A percentile compares a stretch with the other conserved stretches of the same genome.
These are phyloP conservation scores for Hylodesmum podocarpum DNA, from an alignment of 306 rosid genomes.

Conservation along the genomic window DNA sequence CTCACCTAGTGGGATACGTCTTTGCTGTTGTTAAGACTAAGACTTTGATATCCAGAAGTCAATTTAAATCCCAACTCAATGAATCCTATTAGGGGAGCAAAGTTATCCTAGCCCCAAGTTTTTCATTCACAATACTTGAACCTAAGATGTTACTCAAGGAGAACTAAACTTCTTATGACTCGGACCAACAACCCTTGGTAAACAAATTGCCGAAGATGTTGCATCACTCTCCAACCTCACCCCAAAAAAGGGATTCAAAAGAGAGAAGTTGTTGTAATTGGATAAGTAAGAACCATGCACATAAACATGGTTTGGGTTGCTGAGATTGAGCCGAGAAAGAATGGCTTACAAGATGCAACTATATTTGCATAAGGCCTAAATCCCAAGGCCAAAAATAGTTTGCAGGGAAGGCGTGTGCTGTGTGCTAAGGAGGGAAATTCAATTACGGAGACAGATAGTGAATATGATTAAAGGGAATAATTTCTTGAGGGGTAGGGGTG, in stretches of 20 bases:
- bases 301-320: neutral
- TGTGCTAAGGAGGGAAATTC: neutral
- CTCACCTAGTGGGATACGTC: no score
- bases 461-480: neutral
- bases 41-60: neutral
- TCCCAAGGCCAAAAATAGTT: neutral
- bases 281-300: neutral
- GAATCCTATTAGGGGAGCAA: neutral
- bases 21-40: no score
- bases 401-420: neutral
- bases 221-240: neutral
- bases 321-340: neutral
- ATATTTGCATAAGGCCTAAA: neutral
- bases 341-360: neutral
- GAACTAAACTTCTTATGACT: neutral
- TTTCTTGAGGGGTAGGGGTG: neutral
- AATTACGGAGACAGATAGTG: neutral
- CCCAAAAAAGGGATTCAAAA: neutral
- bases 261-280: neutral
- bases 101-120: neutral
- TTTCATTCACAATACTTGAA: slow-evolving; percentile 12
- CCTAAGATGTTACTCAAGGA: neutral
- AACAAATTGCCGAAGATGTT: slow-evolving; percentile 1
- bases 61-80: neutral
- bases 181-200: neutral